Base-by-base conservation (phyloP, 768 basidiomycete genomes). In the Boletus sensibilis region DNA sequence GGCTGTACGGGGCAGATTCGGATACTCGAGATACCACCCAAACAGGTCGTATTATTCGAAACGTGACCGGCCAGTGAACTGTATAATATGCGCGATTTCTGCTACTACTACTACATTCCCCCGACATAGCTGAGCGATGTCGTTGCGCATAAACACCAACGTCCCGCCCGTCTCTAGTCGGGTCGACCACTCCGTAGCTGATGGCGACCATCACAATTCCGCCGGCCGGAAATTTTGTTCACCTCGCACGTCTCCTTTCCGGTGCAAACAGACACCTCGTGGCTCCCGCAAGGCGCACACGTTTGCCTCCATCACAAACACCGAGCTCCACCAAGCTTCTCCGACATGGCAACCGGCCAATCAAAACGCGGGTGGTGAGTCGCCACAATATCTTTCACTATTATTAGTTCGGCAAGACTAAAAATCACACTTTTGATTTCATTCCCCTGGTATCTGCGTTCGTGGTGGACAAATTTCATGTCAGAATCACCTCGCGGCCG, bases 231-330 rank as follows among this genome's bases (percentile, higher is more conserved):
- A 45, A 33, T 41, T 38, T 21, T 56, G 46, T 55, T 62, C 63
- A n/a, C 62, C 64, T 59, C 52, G 60, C 56, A 47, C 52, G 50
- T 56, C 66, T 56, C 59, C 66, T 59, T 53, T 63, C 43, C 59
- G 52, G 52, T 48, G 48, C 57, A 70, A 65, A 55, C 62, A 51
- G 43, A 50, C 53, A 23, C 70, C 70, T 67, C 66, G 63, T 65
- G 66, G 64, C 37, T 50, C 53, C 53, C 60, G 70, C 68, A 68
- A 72, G 72, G 70, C 55, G 1, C 51, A 72, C 68, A 73, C 68
- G 64, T 66, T 70, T 64, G 53, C 60, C 6, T 49, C 57, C 56
- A 61, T 72, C 62, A 72, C 72, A 64, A 73, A 72, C 53, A 54
- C 70, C 65, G 70, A 56, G 58, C 64, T 68, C 62, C 68, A 71